These are phyloP conservation scores for Candida tropicalis DNA, from an alignment of 1,139 yeast genomes.

Conservation along the genomic window DNA sequence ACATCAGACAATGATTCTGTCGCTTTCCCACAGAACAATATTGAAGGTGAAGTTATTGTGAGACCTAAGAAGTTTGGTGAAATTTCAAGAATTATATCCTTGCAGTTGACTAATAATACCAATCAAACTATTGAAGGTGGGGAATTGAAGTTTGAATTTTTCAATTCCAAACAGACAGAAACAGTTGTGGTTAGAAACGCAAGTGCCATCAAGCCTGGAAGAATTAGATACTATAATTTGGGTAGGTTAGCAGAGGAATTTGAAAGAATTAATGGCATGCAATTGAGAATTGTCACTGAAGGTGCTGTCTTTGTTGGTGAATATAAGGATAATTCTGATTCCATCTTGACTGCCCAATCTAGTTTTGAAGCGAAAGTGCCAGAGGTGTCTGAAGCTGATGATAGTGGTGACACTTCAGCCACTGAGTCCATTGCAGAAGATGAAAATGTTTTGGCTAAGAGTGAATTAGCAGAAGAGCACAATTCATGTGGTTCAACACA, in stretches of 20 bases:
- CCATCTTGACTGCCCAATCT: slow-evolving; percentile 11
- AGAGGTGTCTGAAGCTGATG: slow-evolving; percentile 22
- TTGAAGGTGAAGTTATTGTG: slow-evolving; percentile 15
- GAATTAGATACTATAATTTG: slow-evolving; percentile 34
- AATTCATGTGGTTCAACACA: slow-evolving; percentile 24
- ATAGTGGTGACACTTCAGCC: slow-evolving; percentile 11
- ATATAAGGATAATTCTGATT: slow-evolving; percentile 18
- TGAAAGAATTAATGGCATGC: slow-evolving; percentile 20
- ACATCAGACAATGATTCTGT: not conserved
- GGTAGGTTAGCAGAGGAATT: slow-evolving; percentile 22
- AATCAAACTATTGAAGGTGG: slow-evolving; percentile 30
- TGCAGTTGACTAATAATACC: slow-evolving; percentile 32
- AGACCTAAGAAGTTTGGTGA: slow-evolving; percentile 23
- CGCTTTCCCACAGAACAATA: not conserved
- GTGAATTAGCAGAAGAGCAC: slow-evolving; percentile 1
- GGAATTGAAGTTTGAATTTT: slow-evolving; percentile 31
- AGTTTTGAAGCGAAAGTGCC: slow-evolving; percentile 17
- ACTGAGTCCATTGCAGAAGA: slow-evolving; percentile 15
- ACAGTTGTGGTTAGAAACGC: slow-evolving; percentile 30
- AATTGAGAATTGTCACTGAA: slow-evolving; percentile 24
- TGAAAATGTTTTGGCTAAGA: slow-evolving; percentile 2
- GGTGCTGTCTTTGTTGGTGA: slow-evolving; percentile 30
- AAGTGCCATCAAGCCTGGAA: slow-evolving; percentile 29
- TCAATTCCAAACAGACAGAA: slow-evolving; percentile 18
- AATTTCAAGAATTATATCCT: slow-evolving; percentile 27